Evolutionary conservation across 73 alveolate genomes (phyloP), one percentile per base, ranked within the genome.

Genomic region (Paraurostyla sp.): DNA sequence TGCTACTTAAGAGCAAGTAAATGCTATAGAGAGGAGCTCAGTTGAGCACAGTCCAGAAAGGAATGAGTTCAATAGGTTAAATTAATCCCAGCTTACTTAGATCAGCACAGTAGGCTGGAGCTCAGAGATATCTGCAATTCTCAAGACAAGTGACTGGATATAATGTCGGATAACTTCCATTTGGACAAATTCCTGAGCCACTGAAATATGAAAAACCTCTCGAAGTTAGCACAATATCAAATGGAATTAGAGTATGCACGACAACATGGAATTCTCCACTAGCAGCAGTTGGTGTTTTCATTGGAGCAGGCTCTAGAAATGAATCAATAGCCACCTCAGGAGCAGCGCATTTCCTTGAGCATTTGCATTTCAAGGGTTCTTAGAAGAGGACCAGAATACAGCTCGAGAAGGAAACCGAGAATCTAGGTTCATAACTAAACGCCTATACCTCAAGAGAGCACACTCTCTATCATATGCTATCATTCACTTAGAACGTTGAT

Each of bases 381-480:
- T 93, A 76, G 36, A 95, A 83, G 48, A 86, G 98, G 48, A 65
- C 94, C 22, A 93, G 97, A 89, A 58, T 40, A 25, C 82, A 93
- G 78, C 71, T 96, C 41, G 99, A 96, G 90, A 80, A 73, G n/a
- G 98, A 94, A 78, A 97, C 94, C 15, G 99, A 97, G 76, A 92
- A 92, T 80, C 51, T 87, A 71, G 99, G 99, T 22, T 96, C 97
- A 9, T 71, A 95, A 68, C 69, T 97, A 45, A 97, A 97, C 88
- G 99, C 99, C 18, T 97, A 95, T 83, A 97, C 99, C 48, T 94
- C 98, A 60, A 93, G 99, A 95, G 99, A 97, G 59, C 96, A 91
- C 76, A 97, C 99, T 6, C 91, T 96, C 35, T 97, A 90, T 81
- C 94, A 93, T 35, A 96, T 96, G 88, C 94, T 90, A 22, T 87